A percentile compares a stretch with the other conserved stretches of the same genome.
These are phyloP conservation scores for Phytophthora rubi DNA, from an alignment of 352 stramenopile species.

Conservation along the genomic window DNA sequence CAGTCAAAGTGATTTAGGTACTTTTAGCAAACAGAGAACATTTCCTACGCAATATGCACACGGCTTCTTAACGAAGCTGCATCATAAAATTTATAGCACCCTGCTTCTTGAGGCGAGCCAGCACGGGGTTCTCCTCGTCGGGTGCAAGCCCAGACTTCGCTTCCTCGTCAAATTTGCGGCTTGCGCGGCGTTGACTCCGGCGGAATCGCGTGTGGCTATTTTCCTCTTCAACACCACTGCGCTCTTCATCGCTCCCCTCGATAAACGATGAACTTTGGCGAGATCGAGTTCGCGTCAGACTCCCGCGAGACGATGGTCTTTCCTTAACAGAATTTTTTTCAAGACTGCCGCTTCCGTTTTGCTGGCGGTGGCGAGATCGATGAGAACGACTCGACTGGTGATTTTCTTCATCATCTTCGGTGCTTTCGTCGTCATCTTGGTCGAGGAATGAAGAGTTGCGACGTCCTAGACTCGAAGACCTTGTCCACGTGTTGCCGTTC, in stretches of 20 bases:
- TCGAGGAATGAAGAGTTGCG: constrained; percentile 44
- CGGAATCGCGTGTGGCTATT: constrained; percentile 42
- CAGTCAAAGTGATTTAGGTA: constrained; percentile 32
- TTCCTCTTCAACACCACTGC: constrained; percentile 30
- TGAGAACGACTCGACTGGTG: constrained; percentile 11
- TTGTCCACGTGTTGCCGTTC: constrained; percentile 27
- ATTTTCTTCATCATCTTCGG: constrained; percentile 40
- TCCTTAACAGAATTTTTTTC: constrained; percentile 28
- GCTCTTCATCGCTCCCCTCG: constrained; percentile 37
- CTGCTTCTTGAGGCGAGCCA: constrained; percentile 80
- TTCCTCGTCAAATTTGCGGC: constrained; percentile 59
- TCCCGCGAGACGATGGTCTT: constrained; percentile 25
- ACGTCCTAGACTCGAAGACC: constrained; percentile 17
- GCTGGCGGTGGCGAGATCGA: constrained; percentile 26
- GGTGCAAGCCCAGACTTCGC: constrained; percentile 27
- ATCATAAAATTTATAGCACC: constrained; percentile 88
- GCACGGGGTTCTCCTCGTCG: constrained; percentile 71
- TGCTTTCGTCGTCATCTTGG: constrained; percentile 46
- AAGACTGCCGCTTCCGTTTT: constrained; percentile 35
- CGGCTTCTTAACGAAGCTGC: constrained; percentile 43
- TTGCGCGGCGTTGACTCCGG: constrained; percentile 50
- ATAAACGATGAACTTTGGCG: constrained; percentile 40
- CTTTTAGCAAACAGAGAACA: constrained; percentile 32
- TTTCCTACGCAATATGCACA: constrained; percentile 40
- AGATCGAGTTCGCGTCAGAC: constrained; percentile 27